These are phyloP conservation scores for Albatrellus ellisii DNA, from an alignment of 768 basidiomycete genomes.

Conservation along the genomic window DNA sequence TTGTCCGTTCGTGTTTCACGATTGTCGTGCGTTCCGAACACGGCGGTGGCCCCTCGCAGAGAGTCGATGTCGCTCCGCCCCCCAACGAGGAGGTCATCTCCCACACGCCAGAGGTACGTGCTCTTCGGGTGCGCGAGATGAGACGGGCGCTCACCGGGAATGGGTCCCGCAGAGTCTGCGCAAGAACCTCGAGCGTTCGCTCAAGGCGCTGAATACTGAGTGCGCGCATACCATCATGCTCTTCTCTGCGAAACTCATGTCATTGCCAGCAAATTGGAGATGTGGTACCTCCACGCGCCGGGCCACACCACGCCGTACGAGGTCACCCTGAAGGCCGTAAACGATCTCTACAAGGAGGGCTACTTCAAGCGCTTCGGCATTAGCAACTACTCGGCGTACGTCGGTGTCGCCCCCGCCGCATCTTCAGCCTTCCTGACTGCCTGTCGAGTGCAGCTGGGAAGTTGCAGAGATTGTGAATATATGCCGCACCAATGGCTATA, in stretches of 20 bases:
- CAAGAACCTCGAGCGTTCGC: slow-evolving; percentile 20
- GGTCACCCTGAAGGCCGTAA: slow-evolving; percentile 31
- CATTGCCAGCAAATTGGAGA: slow-evolving; percentile 20
- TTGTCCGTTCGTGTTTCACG: too few relatives aligned
- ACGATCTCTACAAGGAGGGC: slow-evolving; percentile 38
- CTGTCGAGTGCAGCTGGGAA: slow-evolving; percentile 20
- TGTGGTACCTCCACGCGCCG: slow-evolving; percentile 36
- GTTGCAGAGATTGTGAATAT: slow-evolving; percentile 31
- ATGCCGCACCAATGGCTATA: slow-evolving; percentile 24
- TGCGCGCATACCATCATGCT: slow-evolving; percentile 14
- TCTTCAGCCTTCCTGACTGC: slow-evolving; percentile 3
- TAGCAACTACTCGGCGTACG: slow-evolving; percentile 31
- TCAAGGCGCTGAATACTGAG: slow-evolving; percentile 36
- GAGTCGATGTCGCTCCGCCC: too few relatives aligned
- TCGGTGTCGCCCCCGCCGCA: neutral
- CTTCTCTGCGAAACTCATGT: neutral
- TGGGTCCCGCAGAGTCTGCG: slow-evolving; percentile 21
- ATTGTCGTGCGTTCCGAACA: too few relatives aligned
- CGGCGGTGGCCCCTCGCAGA: too few relatives aligned
- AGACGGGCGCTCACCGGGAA: neutral
- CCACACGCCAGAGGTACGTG: slow-evolving; percentile 17
- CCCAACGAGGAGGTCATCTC: slow-evolving; percentile 5
- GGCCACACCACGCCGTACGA: slow-evolving; percentile 32
- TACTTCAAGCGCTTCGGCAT: slow-evolving; percentile 35
- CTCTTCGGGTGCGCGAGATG: neutral